Evolutionary conservation across 1,284 basidiomycete genomes (phyloP), one percentile per base, ranked within the genome.

Genomic region (Cryptococcus sp.): DNA sequence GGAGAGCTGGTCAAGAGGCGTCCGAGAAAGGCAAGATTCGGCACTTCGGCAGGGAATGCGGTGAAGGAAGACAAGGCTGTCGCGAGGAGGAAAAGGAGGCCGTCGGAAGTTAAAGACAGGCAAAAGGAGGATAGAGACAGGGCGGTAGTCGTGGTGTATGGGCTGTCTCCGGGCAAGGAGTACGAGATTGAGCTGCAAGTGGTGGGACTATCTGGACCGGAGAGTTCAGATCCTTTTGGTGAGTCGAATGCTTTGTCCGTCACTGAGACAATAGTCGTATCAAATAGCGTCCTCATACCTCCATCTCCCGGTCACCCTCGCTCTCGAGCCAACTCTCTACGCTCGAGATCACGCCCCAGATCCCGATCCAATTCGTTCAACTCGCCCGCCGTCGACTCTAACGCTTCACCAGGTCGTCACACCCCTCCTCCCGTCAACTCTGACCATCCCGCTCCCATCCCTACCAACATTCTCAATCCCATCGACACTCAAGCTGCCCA

Each of bases 181-280:
- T 72, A 74, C 51, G 69, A 74, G 51, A 62, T 74, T 26, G 72
- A 74, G 56, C 54, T 74, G 41, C 63, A 68, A 48, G 69, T 74
- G 12, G 65, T 74, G 10, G 72, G 70, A 2, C 51, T 68, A 35
- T 43, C 59, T 4, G 57, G 59, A 26, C 47, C 52, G 24, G 64
- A 65, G 35, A 54, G 58, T 33, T 53, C 55, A 25, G 61, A 65
- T 33, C 49, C 48, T 14, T 12, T 59, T 18, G 54, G 63, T 63
- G 23, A 51, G 64, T 52, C 14, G 4, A n/a, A 16, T 9, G 18
- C 31, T 9, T 36, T 18, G 10, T 25, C 33, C 11, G 3, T 25
- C 21, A 7, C 23, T 31, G 1, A 24, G 34, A 53, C 48, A n/a
- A n/a, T 39, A n/a, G 39, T 51, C 49, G 63, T 66, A 18, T 68